Percentiles rank a stretch among this genome's conserved stretches.
Conservation (phyloP, 2,329 filamentous ascomycete genomes). For the Aspergillus luchuensis region DNA sequence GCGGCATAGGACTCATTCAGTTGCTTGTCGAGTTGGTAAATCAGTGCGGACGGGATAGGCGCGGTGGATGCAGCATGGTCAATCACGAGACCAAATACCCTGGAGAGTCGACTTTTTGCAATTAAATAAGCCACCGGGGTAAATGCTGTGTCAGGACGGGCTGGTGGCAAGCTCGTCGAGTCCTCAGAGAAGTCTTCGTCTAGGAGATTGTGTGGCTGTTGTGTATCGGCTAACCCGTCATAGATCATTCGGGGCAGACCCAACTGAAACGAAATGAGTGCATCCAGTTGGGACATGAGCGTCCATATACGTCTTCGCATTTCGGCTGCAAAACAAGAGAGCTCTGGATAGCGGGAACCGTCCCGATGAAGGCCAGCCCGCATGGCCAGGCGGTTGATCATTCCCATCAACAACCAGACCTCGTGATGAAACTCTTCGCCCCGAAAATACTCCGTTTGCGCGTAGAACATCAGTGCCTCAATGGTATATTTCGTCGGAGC, state of each 20-base stretch:
- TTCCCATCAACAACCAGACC: constrained; percentile 31
- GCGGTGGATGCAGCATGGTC: constrained; percentile 9
- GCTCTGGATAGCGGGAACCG: constrained; percentile 36
- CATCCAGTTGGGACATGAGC: constrained; percentile 40
- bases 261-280: constrained; percentile 41
- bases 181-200: too few species aligned
- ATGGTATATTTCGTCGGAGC: too few species aligned
- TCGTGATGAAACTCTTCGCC: too few species aligned
- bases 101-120: constrained; percentile 18
- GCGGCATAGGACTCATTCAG: too few species aligned
- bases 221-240: constrained; percentile 29
- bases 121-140: too few species aligned
- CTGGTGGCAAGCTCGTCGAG: too few species aligned
- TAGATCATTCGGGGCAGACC: constrained; percentile 44
- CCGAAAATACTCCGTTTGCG: too few species aligned
- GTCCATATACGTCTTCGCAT: constrained; percentile 26
- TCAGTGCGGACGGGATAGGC: constrained; percentile 31
- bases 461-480: too few species aligned
- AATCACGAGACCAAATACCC: constrained; percentile 13
- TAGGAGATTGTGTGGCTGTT: too few species aligned
- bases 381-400: constrained; percentile 33
- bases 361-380: constrained; percentile 50
- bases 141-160: too few species aligned
- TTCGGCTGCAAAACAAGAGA: constrained; percentile 35
- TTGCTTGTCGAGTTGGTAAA: constrained; percentile 25